Evolutionary conservation across 306 rosid species (phyloP).

Genomic region (Comarum palustre): DNA sequence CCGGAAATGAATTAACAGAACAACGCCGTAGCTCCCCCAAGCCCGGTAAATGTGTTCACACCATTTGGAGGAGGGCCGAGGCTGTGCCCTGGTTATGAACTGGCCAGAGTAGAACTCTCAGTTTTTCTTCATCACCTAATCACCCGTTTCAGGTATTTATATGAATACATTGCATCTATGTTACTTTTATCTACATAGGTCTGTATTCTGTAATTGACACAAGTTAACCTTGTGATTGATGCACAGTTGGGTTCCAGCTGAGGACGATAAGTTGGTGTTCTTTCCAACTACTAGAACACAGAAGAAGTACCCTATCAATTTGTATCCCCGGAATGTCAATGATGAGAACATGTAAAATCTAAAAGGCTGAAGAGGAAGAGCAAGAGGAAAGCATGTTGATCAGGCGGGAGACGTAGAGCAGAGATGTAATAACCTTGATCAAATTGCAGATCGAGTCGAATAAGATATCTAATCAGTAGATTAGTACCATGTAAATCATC

Average conservation of each 20-base stretch:
- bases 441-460: neutral
- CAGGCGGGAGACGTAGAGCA: neutral
- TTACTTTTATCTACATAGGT: neutral
- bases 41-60: conserved; percentile 53
- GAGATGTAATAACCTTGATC: conserved; percentile 10
- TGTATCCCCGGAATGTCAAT: conserved; percentile 40
- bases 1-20: conserved; percentile 36
- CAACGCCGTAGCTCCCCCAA: conserved; percentile 36
- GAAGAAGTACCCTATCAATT: conserved; percentile 77
- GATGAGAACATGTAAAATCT: conserved; percentile 6
- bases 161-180: neutral
- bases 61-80: conserved; percentile 95
- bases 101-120: conserved; percentile 84
- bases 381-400: neutral
- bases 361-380: neutral
- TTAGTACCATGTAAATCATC: conserved; percentile 16
- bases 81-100: conserved; percentile 89
- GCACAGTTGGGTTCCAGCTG: conserved; percentile 78
- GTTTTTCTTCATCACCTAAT: conserved; percentile 83
- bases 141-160: conserved; percentile 65
- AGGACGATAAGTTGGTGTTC: conserved; percentile 86
- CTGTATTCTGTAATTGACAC: neutral
- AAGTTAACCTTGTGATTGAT: conserved; percentile 7
- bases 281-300: conserved; percentile 94
- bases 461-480: conserved; percentile 1